Base-by-base conservation (phyloP, 139 green algal species). In the Marvania coccoides region DNA sequence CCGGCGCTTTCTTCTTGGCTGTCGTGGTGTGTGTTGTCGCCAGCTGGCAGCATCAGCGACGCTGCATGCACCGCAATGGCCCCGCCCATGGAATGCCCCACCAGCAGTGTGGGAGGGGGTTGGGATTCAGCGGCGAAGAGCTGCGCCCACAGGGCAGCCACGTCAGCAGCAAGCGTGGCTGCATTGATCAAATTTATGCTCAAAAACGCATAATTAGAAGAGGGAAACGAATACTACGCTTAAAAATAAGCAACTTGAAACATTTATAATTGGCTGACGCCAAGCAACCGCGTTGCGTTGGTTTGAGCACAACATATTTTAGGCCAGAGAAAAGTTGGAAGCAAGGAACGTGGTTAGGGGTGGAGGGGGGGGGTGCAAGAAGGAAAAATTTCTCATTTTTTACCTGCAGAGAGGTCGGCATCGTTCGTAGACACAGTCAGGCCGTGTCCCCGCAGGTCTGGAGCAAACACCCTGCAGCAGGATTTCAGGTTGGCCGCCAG, bases 81-180 rank as follows among this genome's bases (percentile, higher is more conserved):
- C 2, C 85, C 91, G 4, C 91, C 90, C 87, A 97, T 94, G 60
- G 76, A 89, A 76, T 96, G 90, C 0, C 91, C 91, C 7, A 94
- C 71, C 3, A 96, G 33, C 33, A 97, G 70, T 1, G 78, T 76
- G 2, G 84, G 78, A 2, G 65, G 53, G 2, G 24, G 61, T 24
- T 34, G 10, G 23, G 69, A 6, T 39, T 42, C 36, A 1, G 36
- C 23, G 37, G 40, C 73, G 48, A 82, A 87, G 63, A 95, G 23
- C n/a, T 46, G 48, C 14, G 70, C 47, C 85, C 85, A 94, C 2
- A 95, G 24, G 9, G 73, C 77, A 10, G 75, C 59, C 1, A 85
- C 75, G 67, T 96, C 89, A 23, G 65, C 74, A 1, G 63, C 69
- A 34, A 90, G 72, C 2, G 83, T 83, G 73, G n/a, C n/a, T n/a